Evolutionary conservation across 805 yeast species (phyloP).

Genomic region (Wickerhamiella vanderwaltii): DNA sequence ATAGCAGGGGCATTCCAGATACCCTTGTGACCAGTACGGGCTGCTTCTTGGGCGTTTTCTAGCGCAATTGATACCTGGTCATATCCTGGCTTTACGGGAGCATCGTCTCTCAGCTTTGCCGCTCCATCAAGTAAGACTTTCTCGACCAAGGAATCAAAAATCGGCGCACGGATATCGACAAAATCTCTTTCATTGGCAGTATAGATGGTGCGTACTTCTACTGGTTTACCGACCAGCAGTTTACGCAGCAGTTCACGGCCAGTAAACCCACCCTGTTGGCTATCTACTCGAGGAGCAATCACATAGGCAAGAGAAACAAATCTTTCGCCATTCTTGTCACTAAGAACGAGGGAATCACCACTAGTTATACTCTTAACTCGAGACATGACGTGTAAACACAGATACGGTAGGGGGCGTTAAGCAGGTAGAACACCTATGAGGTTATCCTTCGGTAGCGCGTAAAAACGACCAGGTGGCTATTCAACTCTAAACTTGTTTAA

Average conservation of each 20-base stretch:
- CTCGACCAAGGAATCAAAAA: slow-evolving; percentile 47
- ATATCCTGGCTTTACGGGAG: slow-evolving; percentile 32
- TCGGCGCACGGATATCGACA: slow-evolving; percentile 58
- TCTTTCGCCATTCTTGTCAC: slow-evolving; percentile 34
- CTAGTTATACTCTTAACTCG: slow-evolving; percentile 9
- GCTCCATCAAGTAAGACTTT: slow-evolving; percentile 45
- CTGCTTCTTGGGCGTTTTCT: slow-evolving; percentile 32
- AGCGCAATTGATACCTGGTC: slow-evolving; percentile 29
- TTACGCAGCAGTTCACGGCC: slow-evolving; percentile 51
- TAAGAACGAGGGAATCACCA: slow-evolving; percentile 4
- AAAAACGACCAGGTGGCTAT: no score
- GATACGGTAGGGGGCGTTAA: no score
- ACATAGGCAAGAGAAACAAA: slow-evolving; percentile 52
- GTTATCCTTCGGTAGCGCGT: no score
- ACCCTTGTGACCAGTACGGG: slow-evolving; percentile 41
- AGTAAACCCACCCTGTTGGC: slow-evolving; percentile 38
- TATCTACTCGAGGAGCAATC: slow-evolving; percentile 40
- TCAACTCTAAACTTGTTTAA: no score
- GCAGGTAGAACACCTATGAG: no score
- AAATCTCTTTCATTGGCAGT: slow-evolving; percentile 44
- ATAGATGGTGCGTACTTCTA: slow-evolving; percentile 47
- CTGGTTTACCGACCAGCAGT: slow-evolving; percentile 49
- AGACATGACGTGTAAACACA: slow-evolving; percentile 7
- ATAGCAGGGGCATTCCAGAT: slow-evolving; percentile 37
- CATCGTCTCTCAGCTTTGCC: slow-evolving; percentile 49